phyloP scores from a whole-genome alignment of 1,284 basidiomycete genomes.

The Caloboletus firmus region DNA sequence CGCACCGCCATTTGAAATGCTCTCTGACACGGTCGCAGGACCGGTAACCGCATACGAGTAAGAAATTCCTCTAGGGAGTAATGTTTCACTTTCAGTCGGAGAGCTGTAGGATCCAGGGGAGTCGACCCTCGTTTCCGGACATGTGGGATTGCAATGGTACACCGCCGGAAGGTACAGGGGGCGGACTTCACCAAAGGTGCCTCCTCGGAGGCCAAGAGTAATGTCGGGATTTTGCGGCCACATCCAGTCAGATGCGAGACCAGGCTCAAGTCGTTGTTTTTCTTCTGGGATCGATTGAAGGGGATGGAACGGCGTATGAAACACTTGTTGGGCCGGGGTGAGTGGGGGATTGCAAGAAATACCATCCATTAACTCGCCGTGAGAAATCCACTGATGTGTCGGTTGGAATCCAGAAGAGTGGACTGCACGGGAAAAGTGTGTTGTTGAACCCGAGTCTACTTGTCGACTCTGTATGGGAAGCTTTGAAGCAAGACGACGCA shows the following conservation, averaged over 20 bases:
- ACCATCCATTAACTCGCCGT: slow-evolving; percentile 11
- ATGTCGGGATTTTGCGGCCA: slow-evolving; percentile 24
- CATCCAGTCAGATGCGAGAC: slow-evolving; percentile 14
- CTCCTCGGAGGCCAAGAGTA: slow-evolving; percentile 7
- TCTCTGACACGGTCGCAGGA: background rate
- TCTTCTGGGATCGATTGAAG: slow-evolving; percentile 18
- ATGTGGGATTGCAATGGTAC: slow-evolving; percentile 7
- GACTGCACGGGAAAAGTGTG: slow-evolving; percentile 7
- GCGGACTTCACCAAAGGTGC: slow-evolving; percentile 11
- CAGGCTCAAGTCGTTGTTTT: slow-evolving; percentile 8
- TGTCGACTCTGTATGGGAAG: slow-evolving; percentile 14
- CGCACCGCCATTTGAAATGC: background rate
- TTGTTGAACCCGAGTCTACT: slow-evolving; percentile 12
- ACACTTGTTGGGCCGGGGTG: slow-evolving; percentile 8
- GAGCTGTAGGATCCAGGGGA: slow-evolving; percentile 4
- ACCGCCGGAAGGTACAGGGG: slow-evolving; percentile 5
- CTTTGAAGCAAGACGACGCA: slow-evolving; percentile 24
- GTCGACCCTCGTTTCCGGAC: slow-evolving; percentile 9
- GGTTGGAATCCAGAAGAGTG: slow-evolving; percentile 20
- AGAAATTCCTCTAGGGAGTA: slow-evolving; percentile 9
- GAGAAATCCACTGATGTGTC: slow-evolving; percentile 13
- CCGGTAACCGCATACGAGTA: slow-evolving; percentile 5
- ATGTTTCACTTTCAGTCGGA: slow-evolving; percentile 15
- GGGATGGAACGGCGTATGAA: slow-evolving; percentile 15
- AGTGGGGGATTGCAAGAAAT: slow-evolving; percentile 8